Evolutionary conservation across 2,329 filamentous ascomycete genomes (phyloP), one percentile per base, ranked within the genome.

Genomic region (Aspergillus fischeri): DNA sequence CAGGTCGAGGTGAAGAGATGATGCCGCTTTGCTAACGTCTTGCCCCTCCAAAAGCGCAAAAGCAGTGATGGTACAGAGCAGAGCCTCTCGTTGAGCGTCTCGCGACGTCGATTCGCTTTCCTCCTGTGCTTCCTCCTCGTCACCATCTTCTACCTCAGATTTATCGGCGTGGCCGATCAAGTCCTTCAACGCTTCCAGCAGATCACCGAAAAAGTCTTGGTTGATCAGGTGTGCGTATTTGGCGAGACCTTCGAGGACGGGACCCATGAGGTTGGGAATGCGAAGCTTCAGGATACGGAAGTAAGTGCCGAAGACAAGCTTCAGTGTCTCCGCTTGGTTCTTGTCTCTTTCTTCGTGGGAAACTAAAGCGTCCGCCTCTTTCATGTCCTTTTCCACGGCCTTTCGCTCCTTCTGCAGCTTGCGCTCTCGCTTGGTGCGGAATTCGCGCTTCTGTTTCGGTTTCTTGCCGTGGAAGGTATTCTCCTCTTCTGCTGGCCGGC

Each of bases 171-270:
- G 85, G 3, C 86, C 84, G 66, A 97, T 93, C 48, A 99, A 83
- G 62, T 99, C 94, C 73, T 96, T 95, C 42, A 99, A 81, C 0
- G 92, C 93, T 75, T 97, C 94, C 10, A 99, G 84, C 29, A 99
- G 82, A 70, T 99, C 94, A 28, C 93, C 94, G 67, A 99, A 99
- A 80, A 99, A 97, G 71, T 99, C 91, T 70, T 99, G 92, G 77
- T 99, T 99, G 81, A 99, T 99, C 58, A 99, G 83, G 72, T 97
- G 94, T 3, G 92, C 88, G 71, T 96, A 99, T 70, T 92, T 92
- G 52, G 93, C 92, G 24, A 99, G 79, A 28, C 94, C 94, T 78
- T 97, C 94, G 4, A 99, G 83, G 0, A 97, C 92, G 14, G 93
- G 92, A n/a, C 94, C 94, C 91, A 97, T 97, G 20, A 99, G 84